Evolutionary conservation across 139 green algal genomes (phyloP), one percentile per base, ranked within the genome.

Genomic region (Parachlorella kessleri): DNA sequence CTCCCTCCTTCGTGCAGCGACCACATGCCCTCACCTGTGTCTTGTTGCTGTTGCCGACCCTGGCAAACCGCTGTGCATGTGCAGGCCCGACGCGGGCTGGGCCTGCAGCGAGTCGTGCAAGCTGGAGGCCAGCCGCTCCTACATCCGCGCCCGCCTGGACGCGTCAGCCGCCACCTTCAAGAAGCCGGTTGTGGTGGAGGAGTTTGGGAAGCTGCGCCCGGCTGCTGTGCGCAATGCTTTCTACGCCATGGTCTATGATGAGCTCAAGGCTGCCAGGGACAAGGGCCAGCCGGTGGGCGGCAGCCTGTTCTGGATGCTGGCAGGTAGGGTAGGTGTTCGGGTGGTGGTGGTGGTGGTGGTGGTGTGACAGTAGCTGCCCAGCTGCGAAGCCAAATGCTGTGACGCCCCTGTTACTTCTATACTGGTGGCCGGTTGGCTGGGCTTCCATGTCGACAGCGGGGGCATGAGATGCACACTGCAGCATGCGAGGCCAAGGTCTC

Each of bases 151-250:
- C 2, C 77, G 84, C 65, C 35, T 82, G 48, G 37, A 38, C 18
- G 66, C 76, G n/a, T n/a, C n/a, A 28, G 71, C 54, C 2, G 42
- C 42, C 14, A 37, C 21, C 21, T 39, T 84, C 26, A n/a, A n/a
- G 32, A 84, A 84, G 76, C 83, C 83, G 1, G 23, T 87, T 33
- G 38, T 87, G 26, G 23, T 87, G 33, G 77, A 83, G 37, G 83
- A 87, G 67, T 84, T 82, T 72, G 83, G 83, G 33, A 88, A 88
- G 72, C 33, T 41, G 32, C 65, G 65, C 28, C 65, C 65, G 9
- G 65, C 26, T 8, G 65, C 65, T 6, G 65, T 8, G 32, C 65
- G 65, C 65, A 70, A 70, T 33, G 65, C 65, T 41, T 41, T 70
- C 32, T 70, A 30, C 65, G 8, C 26, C 26, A 32, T 41, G 6